Evolutionary conservation across 208 protist genomes (phyloP).

Genomic region (Leishmania martiniquensis): DNA sequence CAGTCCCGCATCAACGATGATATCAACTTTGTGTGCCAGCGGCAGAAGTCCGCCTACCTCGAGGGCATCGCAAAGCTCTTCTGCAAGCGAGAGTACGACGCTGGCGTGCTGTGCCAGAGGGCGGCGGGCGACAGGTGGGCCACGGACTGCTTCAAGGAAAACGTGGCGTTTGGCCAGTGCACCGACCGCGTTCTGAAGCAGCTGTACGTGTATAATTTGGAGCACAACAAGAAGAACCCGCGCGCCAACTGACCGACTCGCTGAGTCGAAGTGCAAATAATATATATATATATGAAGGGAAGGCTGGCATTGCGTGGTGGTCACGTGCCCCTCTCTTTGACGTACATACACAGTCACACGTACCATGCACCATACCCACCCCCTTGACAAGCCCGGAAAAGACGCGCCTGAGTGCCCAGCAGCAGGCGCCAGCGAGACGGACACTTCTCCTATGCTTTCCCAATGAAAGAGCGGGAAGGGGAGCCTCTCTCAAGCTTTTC

Average conservation of each 20-base stretch:
- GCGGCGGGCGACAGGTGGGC: constrained; percentile 71
- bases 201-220: constrained; percentile 87
- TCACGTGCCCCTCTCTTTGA: neutral
- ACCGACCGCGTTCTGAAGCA: constrained; percentile 80
- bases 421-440: neutral
- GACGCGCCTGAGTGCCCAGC: neutral
- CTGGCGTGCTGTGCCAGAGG: constrained; percentile 75
- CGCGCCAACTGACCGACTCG: constrained; percentile 44
- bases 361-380: too few species aligned
- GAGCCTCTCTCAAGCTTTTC: neutral
- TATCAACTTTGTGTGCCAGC: constrained; percentile 88
- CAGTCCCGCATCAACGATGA: constrained; percentile 84
- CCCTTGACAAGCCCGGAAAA: too few species aligned
- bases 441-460: neutral
- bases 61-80: constrained; percentile 75
- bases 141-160: constrained; percentile 86
- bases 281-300: too few species aligned
- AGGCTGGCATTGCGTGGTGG: too few species aligned
- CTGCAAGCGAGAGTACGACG: constrained; percentile 78
- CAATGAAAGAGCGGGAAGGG: neutral
- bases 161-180: constrained; percentile 85
- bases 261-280: too few species aligned
- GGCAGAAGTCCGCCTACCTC: constrained; percentile 76
- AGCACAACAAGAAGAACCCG: constrained; percentile 83
- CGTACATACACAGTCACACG: too few species aligned